Conservation (phyloP, 2,329 filamentous ascomycete species). For the Fusarium nanum region DNA sequence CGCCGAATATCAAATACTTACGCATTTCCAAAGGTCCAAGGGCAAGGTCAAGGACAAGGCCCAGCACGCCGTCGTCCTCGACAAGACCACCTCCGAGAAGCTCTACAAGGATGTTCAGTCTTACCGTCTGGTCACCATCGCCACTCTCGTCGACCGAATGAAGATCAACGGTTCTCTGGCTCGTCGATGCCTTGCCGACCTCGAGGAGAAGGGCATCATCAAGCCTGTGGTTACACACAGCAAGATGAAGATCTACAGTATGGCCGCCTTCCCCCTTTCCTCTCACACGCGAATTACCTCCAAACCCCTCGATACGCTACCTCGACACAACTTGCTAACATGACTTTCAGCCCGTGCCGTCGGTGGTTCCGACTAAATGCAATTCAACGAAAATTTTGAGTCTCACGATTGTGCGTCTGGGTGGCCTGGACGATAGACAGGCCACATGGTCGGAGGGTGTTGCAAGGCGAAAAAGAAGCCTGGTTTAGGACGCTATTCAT, state of each 20-base stretch:
- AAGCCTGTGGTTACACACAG: constrained; percentile 97
- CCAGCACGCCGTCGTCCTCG: constrained; percentile 98
- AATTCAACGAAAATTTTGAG: constrained; percentile 49
- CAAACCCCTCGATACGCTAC: not conserved
- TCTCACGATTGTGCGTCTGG: constrained; percentile 55
- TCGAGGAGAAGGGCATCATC: constrained; percentile 98
- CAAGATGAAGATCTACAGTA: constrained; percentile 98
- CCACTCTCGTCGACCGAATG: constrained; percentile 97
- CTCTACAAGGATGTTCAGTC: constrained; percentile 99
- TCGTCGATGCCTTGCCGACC: constrained; percentile 86
- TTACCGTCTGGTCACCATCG: constrained; percentile 98
- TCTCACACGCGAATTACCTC: constrained; percentile 10
- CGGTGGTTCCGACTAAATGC: constrained; percentile 59
- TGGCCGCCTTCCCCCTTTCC: constrained; percentile 47
- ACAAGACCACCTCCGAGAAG: constrained; percentile 97
- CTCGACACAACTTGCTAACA: constrained; percentile 47
- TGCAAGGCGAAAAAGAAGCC: constrained; percentile 51
- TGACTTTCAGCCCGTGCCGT: constrained; percentile 67
- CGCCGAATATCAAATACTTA: constrained; percentile 34
- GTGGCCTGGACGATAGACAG: constrained; percentile 53
- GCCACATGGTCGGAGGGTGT: constrained; percentile 51
- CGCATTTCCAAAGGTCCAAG: constrained; percentile 52
- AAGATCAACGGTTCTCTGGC: constrained; percentile 99
- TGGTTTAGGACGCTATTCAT: constrained; percentile 56
- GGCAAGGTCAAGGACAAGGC: constrained; percentile 99